Evolutionary conservation across 1,284 basidiomycete species (phyloP), one percentile per base, ranked within the genome.

Genomic region (Sporisorium reilianum): DNA sequence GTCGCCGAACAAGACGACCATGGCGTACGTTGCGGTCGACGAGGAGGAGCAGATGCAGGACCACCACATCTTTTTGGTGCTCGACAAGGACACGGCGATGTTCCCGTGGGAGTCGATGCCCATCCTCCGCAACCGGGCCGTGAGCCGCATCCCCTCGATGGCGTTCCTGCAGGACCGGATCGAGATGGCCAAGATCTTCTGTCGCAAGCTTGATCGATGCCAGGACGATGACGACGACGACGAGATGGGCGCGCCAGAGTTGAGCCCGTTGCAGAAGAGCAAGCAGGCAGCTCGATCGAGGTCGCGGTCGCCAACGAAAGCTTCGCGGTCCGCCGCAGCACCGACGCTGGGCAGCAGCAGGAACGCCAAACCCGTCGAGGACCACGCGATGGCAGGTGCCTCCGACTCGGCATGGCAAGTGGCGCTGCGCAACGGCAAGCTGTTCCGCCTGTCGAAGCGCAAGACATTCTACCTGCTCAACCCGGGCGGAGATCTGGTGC

Each of bases 51-150:
- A 61, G 30, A 60, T 55, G 42, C 90, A 92, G 76, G 93, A 94
- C 68, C 89, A 93, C 76, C 96, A 99, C 83, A 86, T 91, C 38
- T 96, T 97, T 86, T 87, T 99, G 60, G 89, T 96, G 14, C 88
- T 99, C 34, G 97, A 98, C 86, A 94, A 94, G 86, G 91, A 93
- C 69, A 87, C 96, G 14, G 93, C 95, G 79, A 89, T 90, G 0
- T 88, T 99, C 64, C 96, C 97, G 1, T 99, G 96, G 97, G 97
- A 99, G 86, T 95, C 92, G 28, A 90, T 98, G 25, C 95, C 96
- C 0, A 89, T 91, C 48, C 87, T 99, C 10, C 88, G 93, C 53
- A 92, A 92, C 8, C 88, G 90, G 61, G 93, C 94, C 46, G 89
- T 98, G 78, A 95, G 93, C 82, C 91, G 97, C 9, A 90, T 98